Conservation (phyloP, 164 flowering plant genomes). For the Stephania yunnanensis region DNA sequence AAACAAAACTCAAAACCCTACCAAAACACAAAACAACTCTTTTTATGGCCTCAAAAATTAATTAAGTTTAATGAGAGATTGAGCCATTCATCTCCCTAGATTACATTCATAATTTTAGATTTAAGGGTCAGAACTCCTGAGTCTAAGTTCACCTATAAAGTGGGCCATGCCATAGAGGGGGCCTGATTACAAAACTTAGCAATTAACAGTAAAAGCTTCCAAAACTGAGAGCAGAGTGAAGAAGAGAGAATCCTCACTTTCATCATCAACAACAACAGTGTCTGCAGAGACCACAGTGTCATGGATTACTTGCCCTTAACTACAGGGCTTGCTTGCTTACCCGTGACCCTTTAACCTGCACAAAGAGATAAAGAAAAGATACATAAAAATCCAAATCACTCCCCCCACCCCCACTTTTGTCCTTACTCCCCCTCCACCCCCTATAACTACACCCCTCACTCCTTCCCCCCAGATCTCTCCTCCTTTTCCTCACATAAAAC, state of each 20-base stretch:
- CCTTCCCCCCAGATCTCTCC: not conserved
- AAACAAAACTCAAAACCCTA: too few species aligned
- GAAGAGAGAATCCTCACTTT: constrained; percentile 14
- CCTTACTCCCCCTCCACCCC: not conserved
- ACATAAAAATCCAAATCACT: not conserved
- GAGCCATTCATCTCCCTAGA: not conserved
- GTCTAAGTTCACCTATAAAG: not conserved
- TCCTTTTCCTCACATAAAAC: not conserved
- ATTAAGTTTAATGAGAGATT: not conserved
- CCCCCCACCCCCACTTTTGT: not conserved
- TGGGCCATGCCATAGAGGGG: not conserved
- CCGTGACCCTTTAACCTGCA: constrained; percentile 30
- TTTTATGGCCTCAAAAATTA: too few species aligned
- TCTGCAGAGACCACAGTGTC: not conserved
- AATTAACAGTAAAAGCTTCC: not conserved
- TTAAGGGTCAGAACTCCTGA: not conserved
- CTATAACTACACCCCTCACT: not conserved
- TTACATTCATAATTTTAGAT: not conserved
- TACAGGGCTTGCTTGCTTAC: constrained; percentile 19
- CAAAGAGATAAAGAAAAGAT: constrained; percentile 11
- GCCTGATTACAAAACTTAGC: not conserved
- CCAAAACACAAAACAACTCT: too few species aligned
- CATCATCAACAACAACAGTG: constrained; percentile 16
- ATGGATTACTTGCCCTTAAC: constrained; percentile 1
- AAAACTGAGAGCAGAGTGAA: not conserved